phyloP scores from a whole-genome alignment of 2,329 filamentous ascomycete species.

The Hypoxylon sp. region DNA sequence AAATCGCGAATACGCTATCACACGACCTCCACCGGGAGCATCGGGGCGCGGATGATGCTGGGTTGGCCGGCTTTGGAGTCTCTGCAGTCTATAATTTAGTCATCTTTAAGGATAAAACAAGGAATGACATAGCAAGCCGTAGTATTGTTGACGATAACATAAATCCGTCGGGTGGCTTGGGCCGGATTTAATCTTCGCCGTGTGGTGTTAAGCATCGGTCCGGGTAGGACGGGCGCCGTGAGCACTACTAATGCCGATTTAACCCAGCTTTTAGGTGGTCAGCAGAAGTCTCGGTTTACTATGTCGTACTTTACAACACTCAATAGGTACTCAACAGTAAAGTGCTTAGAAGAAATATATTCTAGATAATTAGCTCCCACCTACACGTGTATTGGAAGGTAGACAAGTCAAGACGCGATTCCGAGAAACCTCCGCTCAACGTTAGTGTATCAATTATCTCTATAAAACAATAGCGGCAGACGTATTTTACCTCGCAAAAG shows the following conservation, averaged over 20 bases:
- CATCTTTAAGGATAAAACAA: slow-evolving; percentile 16
- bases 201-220: slow-evolving; percentile 24
- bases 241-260: slow-evolving; percentile 30
- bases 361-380: slow-evolving; percentile 4
- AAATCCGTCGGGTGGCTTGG: slow-evolving; percentile 30
- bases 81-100: slow-evolving; percentile 26
- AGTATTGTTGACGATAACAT: slow-evolving; percentile 20
- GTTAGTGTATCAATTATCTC: neutral
- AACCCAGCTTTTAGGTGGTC: slow-evolving; percentile 29
- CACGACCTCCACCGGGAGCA: slow-evolving; percentile 23
- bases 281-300: slow-evolving; percentile 20
- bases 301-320: slow-evolving; percentile 17
- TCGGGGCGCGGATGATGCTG: slow-evolving; percentile 6
- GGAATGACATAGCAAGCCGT: slow-evolving; percentile 24
- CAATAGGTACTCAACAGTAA: slow-evolving; percentile 11
- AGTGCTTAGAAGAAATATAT: slow-evolving; percentile 29
- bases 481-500: neutral
- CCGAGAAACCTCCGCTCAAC: slow-evolving; percentile 1
- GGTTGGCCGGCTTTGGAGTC: slow-evolving; percentile 14
- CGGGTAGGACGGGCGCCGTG: slow-evolving; percentile 13
- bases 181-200: slow-evolving; percentile 38
- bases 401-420: neutral
- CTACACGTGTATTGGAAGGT: neutral
- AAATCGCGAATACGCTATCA: slow-evolving; percentile 16
- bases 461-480: neutral